Conservation (phyloP, 805 yeast species). For the Teunomyces funiuensis region DNA sequence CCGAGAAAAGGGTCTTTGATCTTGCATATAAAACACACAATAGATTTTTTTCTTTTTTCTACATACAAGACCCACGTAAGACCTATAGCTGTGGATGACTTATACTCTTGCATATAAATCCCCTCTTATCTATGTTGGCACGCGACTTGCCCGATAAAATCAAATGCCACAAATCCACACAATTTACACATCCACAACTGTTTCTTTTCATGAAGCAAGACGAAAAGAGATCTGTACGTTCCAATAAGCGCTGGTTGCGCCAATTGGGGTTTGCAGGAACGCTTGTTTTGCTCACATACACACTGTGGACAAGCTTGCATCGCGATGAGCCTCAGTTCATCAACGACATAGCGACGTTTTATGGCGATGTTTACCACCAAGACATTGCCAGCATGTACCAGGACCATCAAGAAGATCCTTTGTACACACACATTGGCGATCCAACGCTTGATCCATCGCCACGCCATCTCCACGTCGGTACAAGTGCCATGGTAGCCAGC, state of each 20-base stretch:
- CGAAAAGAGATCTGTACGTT: neutral
- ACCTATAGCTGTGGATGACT: too few species aligned
- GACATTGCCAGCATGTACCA: neutral
- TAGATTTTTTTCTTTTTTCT: too few species aligned
- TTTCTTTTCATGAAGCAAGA: neutral
- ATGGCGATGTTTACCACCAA: neutral
- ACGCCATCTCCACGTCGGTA: conserved; percentile 39
- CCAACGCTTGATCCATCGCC: conserved; percentile 47
- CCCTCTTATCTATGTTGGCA: too few species aligned
- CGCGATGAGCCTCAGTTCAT: too few species aligned
- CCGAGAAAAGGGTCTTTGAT: too few species aligned
- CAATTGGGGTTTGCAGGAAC: neutral
- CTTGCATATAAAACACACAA: too few species aligned
- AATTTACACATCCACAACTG: neutral
- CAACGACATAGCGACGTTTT: neutral
- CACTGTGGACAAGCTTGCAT: too few species aligned
- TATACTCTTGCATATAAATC: too few species aligned
- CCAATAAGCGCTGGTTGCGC: neutral
- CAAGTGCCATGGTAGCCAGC: conserved; percentile 62
- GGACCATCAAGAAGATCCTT: neutral
- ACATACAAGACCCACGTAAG: too few species aligned
- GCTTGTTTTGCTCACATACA: too few species aligned
- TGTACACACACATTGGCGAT: conserved; percentile 14
- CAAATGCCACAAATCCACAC: too few species aligned
- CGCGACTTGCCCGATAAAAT: too few species aligned